phyloP scores from a whole-genome alignment of 1,284 basidiomycete genomes.

The Naganishia sp. region DNA sequence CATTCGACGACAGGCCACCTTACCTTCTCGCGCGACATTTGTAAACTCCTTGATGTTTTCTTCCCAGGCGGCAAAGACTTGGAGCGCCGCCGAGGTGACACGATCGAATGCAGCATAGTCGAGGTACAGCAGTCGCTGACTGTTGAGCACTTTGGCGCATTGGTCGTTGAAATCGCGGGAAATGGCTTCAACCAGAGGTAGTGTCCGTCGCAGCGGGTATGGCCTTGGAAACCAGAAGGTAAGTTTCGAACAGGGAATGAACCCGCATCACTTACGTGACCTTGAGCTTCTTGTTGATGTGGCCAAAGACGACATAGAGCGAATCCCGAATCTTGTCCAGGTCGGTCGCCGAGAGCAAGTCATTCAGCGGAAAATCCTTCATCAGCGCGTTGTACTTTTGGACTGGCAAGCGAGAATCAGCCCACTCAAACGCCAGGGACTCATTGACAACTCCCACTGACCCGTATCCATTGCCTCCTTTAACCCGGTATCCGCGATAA shows the following conservation, averaged over 20 bases:
- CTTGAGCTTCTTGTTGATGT: conserved; percentile 93
- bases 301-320: conserved; percentile 81
- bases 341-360: conserved; percentile 92
- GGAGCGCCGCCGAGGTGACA: conserved; percentile 71
- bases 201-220: conserved; percentile 90
- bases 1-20: conserved; percentile 10
- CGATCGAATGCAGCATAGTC: conserved; percentile 93
- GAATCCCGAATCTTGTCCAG: conserved; percentile 92
- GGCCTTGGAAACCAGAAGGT: conserved; percentile 55
- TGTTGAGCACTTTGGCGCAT: conserved; percentile 83
- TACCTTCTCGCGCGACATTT: conserved; percentile 83
- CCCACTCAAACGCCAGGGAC: not conserved
- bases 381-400: conserved; percentile 97
- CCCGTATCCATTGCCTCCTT: conserved; percentile 87
- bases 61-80: conserved; percentile 93
- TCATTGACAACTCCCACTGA: conserved; percentile 51
- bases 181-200: conserved; percentile 96
- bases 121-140: conserved; percentile 86
- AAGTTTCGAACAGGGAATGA: not conserved
- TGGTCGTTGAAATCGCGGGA: conserved; percentile 96
- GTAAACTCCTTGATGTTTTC: conserved; percentile 98
- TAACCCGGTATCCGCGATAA: conserved; percentile 94
- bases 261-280: conserved; percentile 61
- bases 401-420: conserved; percentile 58
- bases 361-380: conserved; percentile 98